These are phyloP conservation scores for Phaeosphaeriaceae sp. DNA, from an alignment of 2,329 filamentous ascomycete species.

Conservation along the genomic window DNA sequence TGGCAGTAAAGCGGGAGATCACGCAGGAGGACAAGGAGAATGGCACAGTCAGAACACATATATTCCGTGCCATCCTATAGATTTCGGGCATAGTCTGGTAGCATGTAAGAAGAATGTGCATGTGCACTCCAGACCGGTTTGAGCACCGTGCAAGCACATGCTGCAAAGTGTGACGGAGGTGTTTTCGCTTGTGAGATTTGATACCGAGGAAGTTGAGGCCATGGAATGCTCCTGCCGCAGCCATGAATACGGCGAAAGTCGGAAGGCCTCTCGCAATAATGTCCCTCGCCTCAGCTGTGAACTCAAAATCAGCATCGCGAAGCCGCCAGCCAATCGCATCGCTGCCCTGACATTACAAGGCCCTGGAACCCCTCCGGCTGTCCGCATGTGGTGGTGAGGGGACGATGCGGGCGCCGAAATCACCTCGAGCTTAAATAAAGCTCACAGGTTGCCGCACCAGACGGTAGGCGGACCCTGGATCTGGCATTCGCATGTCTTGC, in stretches of 20 bases:
- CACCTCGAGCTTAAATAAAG: conserved; percentile 3
- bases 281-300: background rate
- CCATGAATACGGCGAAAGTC: conserved; percentile 12
- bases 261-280: conserved; percentile 5
- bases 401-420: background rate
- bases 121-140: too few relatives aligned
- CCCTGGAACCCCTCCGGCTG: conserved; percentile 11
- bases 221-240: background rate
- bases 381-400: conserved; percentile 3
- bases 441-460: background rate
- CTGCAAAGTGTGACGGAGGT: too few relatives aligned
- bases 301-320: conserved; percentile 4
- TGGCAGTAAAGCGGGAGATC: background rate
- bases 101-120: too few relatives aligned
- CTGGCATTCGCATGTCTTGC: background rate
- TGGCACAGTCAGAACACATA: conserved; percentile 7
- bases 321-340: conserved; percentile 12
- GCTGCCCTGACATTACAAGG: conserved; percentile 2
- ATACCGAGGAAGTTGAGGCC: conserved; percentile 12
- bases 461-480: background rate
- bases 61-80: conserved; percentile 12
- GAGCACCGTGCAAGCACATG: background rate
- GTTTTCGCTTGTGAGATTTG: background rate
- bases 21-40: background rate
- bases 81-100: too few relatives aligned